These are phyloP conservation scores for Cyclanthera cordifolia DNA, from an alignment of 306 rosid genomes.

Conservation along the genomic window DNA sequence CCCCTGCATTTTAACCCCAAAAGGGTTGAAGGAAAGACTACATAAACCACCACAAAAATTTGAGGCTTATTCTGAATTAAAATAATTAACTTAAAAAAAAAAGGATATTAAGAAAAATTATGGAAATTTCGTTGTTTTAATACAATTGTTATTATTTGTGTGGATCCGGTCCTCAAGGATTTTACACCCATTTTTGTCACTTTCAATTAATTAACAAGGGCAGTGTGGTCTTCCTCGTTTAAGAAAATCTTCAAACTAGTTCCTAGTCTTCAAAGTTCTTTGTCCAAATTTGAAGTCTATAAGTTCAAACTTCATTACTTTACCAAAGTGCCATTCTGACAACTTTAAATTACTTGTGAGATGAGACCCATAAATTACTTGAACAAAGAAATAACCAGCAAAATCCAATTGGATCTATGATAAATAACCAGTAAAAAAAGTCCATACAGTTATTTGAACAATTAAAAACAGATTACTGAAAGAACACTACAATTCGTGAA, in stretches of 20 bases:
- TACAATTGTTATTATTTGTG: background rate
- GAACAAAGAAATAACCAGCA: background rate
- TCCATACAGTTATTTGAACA: background rate
- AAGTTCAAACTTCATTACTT: background rate
- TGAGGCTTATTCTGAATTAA: background rate
- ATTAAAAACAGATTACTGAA: background rate
- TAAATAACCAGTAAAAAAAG: no score
- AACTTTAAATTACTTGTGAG: background rate
- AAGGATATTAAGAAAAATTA: no score
- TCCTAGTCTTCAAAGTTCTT: background rate
- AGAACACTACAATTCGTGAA: background rate
- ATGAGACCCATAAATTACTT: background rate
- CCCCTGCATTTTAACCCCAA: constrained; percentile 41
- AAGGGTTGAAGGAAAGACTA: background rate
- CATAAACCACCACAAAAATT: background rate
- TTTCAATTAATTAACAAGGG: background rate
- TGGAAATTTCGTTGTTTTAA: background rate
- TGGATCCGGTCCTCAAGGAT: background rate
- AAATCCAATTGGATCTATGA: no score
- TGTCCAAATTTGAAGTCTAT: background rate
- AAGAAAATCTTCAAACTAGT: background rate
- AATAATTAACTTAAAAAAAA: background rate
- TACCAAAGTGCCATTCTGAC: background rate
- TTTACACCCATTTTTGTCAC: background rate
- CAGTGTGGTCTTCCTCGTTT: background rate